Percentiles rank a stretch among this genome's conserved stretches.
phyloP scores from a whole-genome alignment of 371 early-diverging fungal species.

The Ordospora pajunii region DNA sequence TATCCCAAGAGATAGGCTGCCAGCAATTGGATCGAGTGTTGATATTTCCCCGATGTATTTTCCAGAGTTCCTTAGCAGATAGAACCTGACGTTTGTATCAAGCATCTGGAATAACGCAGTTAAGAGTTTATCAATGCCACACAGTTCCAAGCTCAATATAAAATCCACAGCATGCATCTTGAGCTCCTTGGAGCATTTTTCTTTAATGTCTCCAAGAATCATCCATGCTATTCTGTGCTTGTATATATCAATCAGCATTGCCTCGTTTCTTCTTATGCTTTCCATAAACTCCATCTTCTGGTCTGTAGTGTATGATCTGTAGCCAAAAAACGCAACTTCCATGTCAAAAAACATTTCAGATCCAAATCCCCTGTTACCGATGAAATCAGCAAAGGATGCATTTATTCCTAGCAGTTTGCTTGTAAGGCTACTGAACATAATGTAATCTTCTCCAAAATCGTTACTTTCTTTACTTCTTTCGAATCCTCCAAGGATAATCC shows the following conservation, averaged over 20 bases:
- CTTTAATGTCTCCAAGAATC: conserved; percentile 14
- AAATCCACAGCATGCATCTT: conserved; percentile 36
- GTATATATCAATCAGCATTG: conserved; percentile 9
- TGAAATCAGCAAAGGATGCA: neutral
- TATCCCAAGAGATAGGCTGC: conserved; percentile 44
- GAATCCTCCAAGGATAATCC: conserved; percentile 46
- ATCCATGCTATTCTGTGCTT: conserved; percentile 21
- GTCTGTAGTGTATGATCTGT: neutral
- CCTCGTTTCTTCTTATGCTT: neutral
- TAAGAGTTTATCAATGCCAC: conserved; percentile 7
- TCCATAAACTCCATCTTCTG: conserved; percentile 38
- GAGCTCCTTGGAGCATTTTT: conserved; percentile 2
- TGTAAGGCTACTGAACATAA: conserved; percentile 21
- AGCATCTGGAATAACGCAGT: conserved; percentile 35
- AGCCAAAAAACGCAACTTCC: conserved; percentile 22
- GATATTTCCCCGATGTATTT: conserved; percentile 4
- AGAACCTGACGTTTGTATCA: conserved; percentile 43
- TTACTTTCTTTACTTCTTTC: conserved; percentile 24
- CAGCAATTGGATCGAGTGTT: conserved; percentile 3
- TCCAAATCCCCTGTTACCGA: neutral
- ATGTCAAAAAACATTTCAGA: conserved; percentile 9
- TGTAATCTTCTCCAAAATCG: neutral
- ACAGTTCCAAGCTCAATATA: conserved; percentile 31
- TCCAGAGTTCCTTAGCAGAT: conserved; percentile 31
- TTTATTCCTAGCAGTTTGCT: neutral